A percentile compares a stretch with the other conserved stretches of the same genome.
These are phyloP conservation scores for Yamadazyma philogaea DNA, from an alignment of 805 yeast species.

Conservation along the genomic window DNA sequence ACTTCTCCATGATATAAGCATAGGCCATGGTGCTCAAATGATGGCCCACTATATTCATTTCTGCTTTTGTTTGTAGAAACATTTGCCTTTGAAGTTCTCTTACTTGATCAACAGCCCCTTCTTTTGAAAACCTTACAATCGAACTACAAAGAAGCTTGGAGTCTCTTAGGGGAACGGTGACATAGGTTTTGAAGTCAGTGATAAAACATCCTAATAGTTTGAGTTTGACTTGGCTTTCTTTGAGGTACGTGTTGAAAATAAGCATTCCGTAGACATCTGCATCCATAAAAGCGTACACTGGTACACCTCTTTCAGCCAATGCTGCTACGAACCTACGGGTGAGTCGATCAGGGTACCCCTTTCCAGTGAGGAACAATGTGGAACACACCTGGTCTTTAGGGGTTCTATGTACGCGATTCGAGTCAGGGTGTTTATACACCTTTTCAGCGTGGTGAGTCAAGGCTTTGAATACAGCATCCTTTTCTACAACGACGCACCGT, in stretches of 20 bases:
- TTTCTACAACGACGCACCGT: slow-evolving; percentile 30
- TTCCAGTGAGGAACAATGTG: slow-evolving; percentile 50
- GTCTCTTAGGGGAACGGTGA: slow-evolving; percentile 22
- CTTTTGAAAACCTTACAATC: slow-evolving; percentile 3
- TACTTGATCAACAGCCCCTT: slow-evolving; percentile 19
- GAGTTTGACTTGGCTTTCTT: neutral
- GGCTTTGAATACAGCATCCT: slow-evolving; percentile 40
- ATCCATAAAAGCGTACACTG: slow-evolving; percentile 52
- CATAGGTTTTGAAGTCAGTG: slow-evolving; percentile 35
- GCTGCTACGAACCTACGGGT: slow-evolving; percentile 43
- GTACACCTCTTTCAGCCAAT: slow-evolving; percentile 24
- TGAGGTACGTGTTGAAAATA: slow-evolving; percentile 41
- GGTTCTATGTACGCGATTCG: neutral
- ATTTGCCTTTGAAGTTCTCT: slow-evolving; percentile 55
- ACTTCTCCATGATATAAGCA: neutral
- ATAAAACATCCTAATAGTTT: slow-evolving; percentile 40
- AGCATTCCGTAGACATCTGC: slow-evolving; percentile 63
- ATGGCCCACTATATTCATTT: slow-evolving; percentile 42
- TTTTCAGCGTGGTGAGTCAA: slow-evolving; percentile 19
- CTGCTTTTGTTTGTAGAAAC: slow-evolving; percentile 51
- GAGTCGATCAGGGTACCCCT: slow-evolving; percentile 62
- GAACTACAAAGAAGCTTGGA: slow-evolving; percentile 17
- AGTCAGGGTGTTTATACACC: neutral
- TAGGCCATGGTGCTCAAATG: neutral
- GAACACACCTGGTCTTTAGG: neutral